These are phyloP conservation scores for Daldinia concentrica DNA, from an alignment of 495 filamentous ascomycete species.

Conservation along the genomic window DNA sequence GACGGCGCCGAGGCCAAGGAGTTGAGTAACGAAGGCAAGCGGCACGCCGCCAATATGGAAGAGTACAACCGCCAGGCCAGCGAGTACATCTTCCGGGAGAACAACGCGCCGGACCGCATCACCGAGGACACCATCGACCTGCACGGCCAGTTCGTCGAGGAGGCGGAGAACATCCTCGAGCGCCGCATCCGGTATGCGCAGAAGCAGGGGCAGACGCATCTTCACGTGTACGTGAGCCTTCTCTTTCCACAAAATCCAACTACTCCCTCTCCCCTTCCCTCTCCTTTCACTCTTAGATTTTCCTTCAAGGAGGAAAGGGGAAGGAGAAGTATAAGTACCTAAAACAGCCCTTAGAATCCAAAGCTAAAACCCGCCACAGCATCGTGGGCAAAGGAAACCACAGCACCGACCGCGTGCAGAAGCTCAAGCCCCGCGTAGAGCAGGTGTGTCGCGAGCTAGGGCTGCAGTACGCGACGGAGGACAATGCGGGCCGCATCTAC, in stretches of 20 bases:
- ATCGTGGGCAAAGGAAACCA: conserved; percentile 98
- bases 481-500: conserved; percentile 87
- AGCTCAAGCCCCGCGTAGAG: conserved; percentile 92
- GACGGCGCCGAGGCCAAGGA: conserved; percentile 82
- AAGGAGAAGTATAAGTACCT: neutral
- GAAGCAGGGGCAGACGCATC: conserved; percentile 73
- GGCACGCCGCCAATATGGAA: conserved; percentile 79
- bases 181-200: conserved; percentile 79
- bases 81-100: conserved; percentile 93
- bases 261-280: neutral
- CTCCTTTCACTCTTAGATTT: neutral
- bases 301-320: neutral
- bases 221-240: conserved; percentile 70
- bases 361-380: conserved; percentile 28
- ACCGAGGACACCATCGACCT: conserved; percentile 87
- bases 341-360: neutral
- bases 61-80: conserved; percentile 87
- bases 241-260: neutral
- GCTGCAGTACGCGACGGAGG: conserved; percentile 81
- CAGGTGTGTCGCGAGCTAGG: conserved; percentile 83
- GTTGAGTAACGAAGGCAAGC: conserved; percentile 84
- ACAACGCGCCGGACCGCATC: conserved; percentile 78
- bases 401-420: conserved; percentile 78
- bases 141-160: conserved; percentile 91
- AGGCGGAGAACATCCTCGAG: conserved; percentile 90